These are phyloP conservation scores for Halophytophthora batemanensis DNA, from an alignment of 352 stramenopile genomes.

Conservation along the genomic window DNA sequence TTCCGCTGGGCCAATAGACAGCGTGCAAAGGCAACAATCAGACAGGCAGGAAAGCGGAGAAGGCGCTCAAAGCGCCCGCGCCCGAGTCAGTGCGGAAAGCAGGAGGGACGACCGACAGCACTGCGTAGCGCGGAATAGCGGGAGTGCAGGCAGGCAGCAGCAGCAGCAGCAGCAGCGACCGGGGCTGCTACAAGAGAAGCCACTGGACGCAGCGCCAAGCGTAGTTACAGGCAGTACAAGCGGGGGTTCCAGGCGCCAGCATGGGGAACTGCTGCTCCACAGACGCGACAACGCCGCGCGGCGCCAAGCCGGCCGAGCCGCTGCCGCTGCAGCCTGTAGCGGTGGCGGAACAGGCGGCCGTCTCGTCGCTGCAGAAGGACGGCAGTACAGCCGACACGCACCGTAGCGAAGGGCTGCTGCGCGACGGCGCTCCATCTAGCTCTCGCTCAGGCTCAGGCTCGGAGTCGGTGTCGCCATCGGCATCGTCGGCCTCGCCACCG, in stretches of 20 bases:
- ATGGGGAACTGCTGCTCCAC: constrained; percentile 88
- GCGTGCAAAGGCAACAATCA: not conserved
- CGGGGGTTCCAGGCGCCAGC: constrained; percentile 5
- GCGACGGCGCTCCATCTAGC: no score
- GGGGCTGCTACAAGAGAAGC: not conserved
- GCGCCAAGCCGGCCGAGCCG: constrained; percentile 9
- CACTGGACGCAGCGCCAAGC: constrained; percentile 17
- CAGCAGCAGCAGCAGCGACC: not conserved
- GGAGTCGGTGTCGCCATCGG: constrained; percentile 10
- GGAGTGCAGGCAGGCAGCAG: not conserved
- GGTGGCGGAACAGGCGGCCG: constrained; percentile 7
- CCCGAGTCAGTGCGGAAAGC: not conserved
- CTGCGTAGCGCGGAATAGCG: not conserved
- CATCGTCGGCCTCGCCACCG: constrained; percentile 7
- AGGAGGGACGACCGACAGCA: no score
- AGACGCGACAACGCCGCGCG: constrained; percentile 34
- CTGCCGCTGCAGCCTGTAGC: constrained; percentile 16
- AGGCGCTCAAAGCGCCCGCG: no score
- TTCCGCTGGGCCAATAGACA: no score
- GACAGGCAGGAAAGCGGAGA: not conserved
- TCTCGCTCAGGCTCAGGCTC: constrained; percentile 4
- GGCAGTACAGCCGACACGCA: constrained; percentile 22
- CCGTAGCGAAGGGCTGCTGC: constrained; percentile 3
- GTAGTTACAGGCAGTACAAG: constrained; percentile 1
- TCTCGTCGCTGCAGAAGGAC: constrained; percentile 23